These are phyloP conservation scores for Fusarium sp. DNA, from an alignment of 2,329 filamentous ascomycete genomes.

Conservation along the genomic window DNA sequence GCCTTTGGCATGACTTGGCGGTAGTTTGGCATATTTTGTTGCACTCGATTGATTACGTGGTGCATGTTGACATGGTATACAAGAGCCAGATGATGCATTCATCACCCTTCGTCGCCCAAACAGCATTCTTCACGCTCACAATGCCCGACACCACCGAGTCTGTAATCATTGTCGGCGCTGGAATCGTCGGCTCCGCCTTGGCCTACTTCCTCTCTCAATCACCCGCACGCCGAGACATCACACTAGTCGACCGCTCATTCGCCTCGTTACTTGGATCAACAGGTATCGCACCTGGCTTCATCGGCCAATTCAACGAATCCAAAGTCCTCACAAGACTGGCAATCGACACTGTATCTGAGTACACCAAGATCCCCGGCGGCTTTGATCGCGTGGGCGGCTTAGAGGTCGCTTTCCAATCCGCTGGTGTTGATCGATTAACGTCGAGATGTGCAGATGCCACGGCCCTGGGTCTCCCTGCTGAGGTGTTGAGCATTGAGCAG, in stretches of 20 bases:
- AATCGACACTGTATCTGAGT: slow-evolving; percentile 35
- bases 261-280: slow-evolving; percentile 28
- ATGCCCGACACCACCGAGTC: slow-evolving; percentile 29
- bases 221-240: slow-evolving; percentile 16
- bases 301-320: slow-evolving; percentile 41
- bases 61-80: too few species aligned
- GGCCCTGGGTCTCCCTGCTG: slow-evolving; percentile 14
- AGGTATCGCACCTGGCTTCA: slow-evolving; percentile 34
- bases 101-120: too few species aligned
- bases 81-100: too few species aligned
- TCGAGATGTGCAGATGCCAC: slow-evolving; percentile 12
- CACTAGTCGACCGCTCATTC: slow-evolving; percentile 34
- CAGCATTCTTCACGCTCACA: neutral
- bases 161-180: slow-evolving; percentile 30
- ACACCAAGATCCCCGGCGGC: slow-evolving; percentile 32
- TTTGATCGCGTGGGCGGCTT: slow-evolving; percentile 36
- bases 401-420: slow-evolving; percentile 30
- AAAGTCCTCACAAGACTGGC: slow-evolving; percentile 35
- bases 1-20: slow-evolving; percentile 19
- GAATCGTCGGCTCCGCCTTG: slow-evolving; percentile 33
- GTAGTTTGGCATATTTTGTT: neutral
- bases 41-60: too few species aligned
- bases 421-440: slow-evolving; percentile 16
- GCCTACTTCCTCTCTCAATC: slow-evolving; percentile 25
- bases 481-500: slow-evolving; percentile 18